These are phyloP conservation scores for Veloboletus limbatus DNA, from an alignment of 1,284 basidiomycete species.

Conservation along the genomic window DNA sequence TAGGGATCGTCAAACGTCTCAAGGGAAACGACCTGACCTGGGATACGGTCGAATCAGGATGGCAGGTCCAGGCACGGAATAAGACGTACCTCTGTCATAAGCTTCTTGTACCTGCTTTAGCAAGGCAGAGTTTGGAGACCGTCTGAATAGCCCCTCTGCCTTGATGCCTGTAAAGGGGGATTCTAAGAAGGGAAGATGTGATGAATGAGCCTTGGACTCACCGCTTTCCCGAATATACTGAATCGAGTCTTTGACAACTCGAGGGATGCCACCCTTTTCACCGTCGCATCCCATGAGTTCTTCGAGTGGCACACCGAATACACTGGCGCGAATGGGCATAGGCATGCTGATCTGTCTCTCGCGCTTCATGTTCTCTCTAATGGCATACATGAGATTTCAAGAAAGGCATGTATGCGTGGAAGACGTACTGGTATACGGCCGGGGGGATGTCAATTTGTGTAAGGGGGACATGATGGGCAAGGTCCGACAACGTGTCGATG, in stretches of 20 bases:
- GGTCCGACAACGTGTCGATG: slow-evolving; percentile 68
- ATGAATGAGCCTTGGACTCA: slow-evolving; percentile 15
- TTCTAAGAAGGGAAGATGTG: background rate
- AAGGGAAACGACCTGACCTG: slow-evolving; percentile 75
- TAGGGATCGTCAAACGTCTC: slow-evolving; percentile 72
- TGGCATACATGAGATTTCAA: slow-evolving; percentile 1
- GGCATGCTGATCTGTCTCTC: slow-evolving; percentile 68
- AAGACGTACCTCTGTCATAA: slow-evolving; percentile 66
- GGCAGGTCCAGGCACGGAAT: background rate
- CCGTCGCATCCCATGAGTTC: slow-evolving; percentile 80
- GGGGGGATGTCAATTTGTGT: slow-evolving; percentile 84
- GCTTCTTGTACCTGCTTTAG: slow-evolving; percentile 74
- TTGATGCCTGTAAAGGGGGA: slow-evolving; percentile 47
- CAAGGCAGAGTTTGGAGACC: slow-evolving; percentile 69
- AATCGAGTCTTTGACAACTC: slow-evolving; percentile 75
- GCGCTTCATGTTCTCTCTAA: slow-evolving; percentile 70
- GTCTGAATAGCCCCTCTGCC: slow-evolving; percentile 77
- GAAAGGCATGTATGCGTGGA: background rate
- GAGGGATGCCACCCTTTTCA: slow-evolving; percentile 74
- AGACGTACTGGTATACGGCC: slow-evolving; percentile 68
- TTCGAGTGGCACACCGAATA: slow-evolving; percentile 78
- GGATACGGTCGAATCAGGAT: slow-evolving; percentile 10
- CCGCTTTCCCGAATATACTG: slow-evolving; percentile 67
- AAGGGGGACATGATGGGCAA: slow-evolving; percentile 72
- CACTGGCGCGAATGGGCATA: slow-evolving; percentile 50